phyloP scores from a whole-genome alignment of 331 rosid species.

The Rhamnella rubrinervis region DNA sequence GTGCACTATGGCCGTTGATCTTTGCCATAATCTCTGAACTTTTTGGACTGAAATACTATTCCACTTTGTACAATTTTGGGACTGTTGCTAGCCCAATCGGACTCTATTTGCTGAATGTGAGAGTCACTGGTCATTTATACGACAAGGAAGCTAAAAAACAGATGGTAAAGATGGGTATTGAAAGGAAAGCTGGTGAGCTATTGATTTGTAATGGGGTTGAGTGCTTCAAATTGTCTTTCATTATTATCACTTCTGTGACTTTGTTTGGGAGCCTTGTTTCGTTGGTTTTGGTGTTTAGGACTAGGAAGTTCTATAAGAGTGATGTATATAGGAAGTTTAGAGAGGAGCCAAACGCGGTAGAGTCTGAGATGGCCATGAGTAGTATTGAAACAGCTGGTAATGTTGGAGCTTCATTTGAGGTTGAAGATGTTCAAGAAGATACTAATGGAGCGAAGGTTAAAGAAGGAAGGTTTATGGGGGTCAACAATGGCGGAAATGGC shows the following conservation, averaged over 20 bases:
- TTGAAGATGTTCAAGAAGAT: too few species aligned
- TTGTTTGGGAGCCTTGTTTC: slow-evolving; percentile 49
- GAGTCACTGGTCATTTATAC: slow-evolving; percentile 47
- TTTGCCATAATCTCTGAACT: slow-evolving; percentile 52
- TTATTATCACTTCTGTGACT: slow-evolving; percentile 34
- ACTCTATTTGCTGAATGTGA: slow-evolving; percentile 52
- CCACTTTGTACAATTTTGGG: slow-evolving; percentile 55
- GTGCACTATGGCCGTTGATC: slow-evolving; percentile 51
- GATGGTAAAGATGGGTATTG: slow-evolving; percentile 34
- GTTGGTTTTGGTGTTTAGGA: slow-evolving; percentile 33
- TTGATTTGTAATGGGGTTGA: slow-evolving; percentile 45
- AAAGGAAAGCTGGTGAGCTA: slow-evolving; percentile 40
- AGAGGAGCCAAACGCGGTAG: background rate
- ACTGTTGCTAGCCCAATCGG: slow-evolving; percentile 59
- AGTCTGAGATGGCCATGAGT: background rate
- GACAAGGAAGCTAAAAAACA: slow-evolving; percentile 50
- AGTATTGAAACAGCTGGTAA: too few species aligned
- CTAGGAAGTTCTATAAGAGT: slow-evolving; percentile 28
- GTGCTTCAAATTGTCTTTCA: slow-evolving; percentile 51
- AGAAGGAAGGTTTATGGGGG: too few species aligned
- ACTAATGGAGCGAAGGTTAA: too few species aligned
- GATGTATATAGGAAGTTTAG: slow-evolving; percentile 35
- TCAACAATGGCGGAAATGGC: too few species aligned
- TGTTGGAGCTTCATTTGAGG: too few species aligned
- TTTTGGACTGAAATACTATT: slow-evolving; percentile 54